Conservation (phyloP, 116 monocot genomes). For the Iris pallida region DNA sequence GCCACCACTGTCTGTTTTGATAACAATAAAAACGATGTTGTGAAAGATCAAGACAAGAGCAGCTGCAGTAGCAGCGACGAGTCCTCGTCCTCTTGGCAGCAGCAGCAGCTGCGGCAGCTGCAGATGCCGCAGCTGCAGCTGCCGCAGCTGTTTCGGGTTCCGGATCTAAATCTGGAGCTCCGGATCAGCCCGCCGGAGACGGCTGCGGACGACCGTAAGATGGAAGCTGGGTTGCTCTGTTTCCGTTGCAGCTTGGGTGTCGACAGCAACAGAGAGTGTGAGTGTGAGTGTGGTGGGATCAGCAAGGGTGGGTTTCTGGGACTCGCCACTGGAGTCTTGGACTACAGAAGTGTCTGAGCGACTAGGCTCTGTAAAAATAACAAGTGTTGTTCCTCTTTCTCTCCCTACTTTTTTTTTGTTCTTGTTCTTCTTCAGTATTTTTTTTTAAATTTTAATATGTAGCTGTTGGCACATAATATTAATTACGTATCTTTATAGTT, state of each 20-base stretch:
- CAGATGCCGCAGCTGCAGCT: neutral
- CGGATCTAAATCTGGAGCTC: conserved; percentile 10
- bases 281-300: too few relatives aligned
- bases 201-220: neutral
- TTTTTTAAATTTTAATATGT: too few relatives aligned
- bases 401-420: too few relatives aligned
- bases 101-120: neutral
- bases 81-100: neutral
- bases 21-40: neutral
- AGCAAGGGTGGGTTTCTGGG: neutral
- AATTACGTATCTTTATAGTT: too few relatives aligned
- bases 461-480: too few relatives aligned
- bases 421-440: too few relatives aligned
- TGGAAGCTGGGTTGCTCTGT: neutral
- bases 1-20: neutral
- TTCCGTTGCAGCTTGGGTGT: too few relatives aligned
- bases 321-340: neutral
- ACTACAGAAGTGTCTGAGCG: neutral
- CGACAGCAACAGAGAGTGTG: too few relatives aligned
- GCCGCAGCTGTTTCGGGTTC: neutral
- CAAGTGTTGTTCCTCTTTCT: too few relatives aligned
- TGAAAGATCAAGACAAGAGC: neutral
- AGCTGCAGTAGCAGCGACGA: neutral
- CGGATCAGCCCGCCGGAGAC: conserved; percentile 4
- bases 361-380: too few relatives aligned